Conservation (phyloP, 352 stramenopile genomes). For the Pythium graminicola region DNA sequence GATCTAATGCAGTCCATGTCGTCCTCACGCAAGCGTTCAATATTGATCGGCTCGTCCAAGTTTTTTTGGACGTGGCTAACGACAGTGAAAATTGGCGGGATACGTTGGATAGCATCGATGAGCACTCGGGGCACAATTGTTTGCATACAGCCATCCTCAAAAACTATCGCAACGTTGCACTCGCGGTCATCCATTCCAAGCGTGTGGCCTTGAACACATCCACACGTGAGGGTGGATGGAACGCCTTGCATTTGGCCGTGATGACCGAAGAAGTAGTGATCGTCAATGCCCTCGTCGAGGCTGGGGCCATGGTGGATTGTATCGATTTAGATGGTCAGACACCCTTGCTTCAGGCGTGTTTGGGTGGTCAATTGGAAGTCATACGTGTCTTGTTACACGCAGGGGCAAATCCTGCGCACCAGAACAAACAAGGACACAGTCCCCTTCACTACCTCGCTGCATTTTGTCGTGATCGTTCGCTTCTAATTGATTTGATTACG, state of each 20-base stretch:
- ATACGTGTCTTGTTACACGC: slow-evolving; percentile 38
- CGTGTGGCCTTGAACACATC: slow-evolving; percentile 41
- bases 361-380: slow-evolving; percentile 42
- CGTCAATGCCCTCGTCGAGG: slow-evolving; percentile 36
- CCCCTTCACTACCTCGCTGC: slow-evolving; percentile 59
- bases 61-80: slow-evolving; percentile 27
- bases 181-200: slow-evolving; percentile 36
- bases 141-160: slow-evolving; percentile 62
- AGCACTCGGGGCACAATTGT: slow-evolving; percentile 35
- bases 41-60: slow-evolving; percentile 43
- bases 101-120: slow-evolving; percentile 41
- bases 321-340: slow-evolving; percentile 61
- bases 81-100: slow-evolving; percentile 7
- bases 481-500: slow-evolving; percentile 42
- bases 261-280: slow-evolving; percentile 47
- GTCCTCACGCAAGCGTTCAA: slow-evolving; percentile 57
- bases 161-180: slow-evolving; percentile 40
- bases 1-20: slow-evolving; percentile 54
- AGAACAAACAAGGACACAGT: slow-evolving; percentile 63
- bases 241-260: slow-evolving; percentile 53
- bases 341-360: slow-evolving; percentile 47
- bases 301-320: slow-evolving; percentile 47
- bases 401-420: slow-evolving; percentile 50
- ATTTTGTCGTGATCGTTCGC: slow-evolving; percentile 46
- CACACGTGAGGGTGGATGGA: slow-evolving; percentile 45